Conservation (phyloP, 2,329 filamentous ascomycete species). For the Biscogniauxia sp. region DNA sequence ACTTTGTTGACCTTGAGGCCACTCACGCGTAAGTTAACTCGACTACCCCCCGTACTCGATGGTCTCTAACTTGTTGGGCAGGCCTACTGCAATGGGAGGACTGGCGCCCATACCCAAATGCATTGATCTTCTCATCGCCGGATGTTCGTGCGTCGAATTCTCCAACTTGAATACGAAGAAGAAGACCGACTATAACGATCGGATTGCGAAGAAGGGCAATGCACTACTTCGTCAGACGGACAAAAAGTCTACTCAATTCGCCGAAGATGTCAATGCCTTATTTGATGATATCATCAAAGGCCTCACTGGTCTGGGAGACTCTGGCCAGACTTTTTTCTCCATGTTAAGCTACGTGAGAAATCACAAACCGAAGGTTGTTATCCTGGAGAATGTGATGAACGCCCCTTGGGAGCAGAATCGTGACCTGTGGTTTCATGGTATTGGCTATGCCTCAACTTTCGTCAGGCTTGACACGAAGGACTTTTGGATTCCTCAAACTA, state of each 20-base stretch:
- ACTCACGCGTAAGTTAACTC: conserved; percentile 42
- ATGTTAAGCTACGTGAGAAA: conserved; percentile 56
- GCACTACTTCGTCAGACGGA: conserved; percentile 10
- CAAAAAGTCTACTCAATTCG: neutral
- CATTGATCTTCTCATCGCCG: conserved; percentile 66
- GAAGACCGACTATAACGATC: conserved; percentile 3
- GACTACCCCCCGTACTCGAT: neutral
- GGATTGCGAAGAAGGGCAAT: conserved; percentile 38
- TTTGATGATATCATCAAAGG: conserved; percentile 52
- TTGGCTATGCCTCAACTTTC: conserved; percentile 55
- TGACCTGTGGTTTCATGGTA: conserved; percentile 35
- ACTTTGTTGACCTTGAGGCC: conserved; percentile 43
- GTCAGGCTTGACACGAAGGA: conserved; percentile 64
- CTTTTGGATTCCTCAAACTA: conserved; percentile 71
- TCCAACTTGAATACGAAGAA: conserved; percentile 58
- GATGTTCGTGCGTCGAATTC: conserved; percentile 75
- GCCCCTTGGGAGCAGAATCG: conserved; percentile 58
- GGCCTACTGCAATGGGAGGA: conserved; percentile 66
- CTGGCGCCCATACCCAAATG: conserved; percentile 52
- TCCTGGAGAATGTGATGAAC: conserved; percentile 68
- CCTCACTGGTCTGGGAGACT: conserved; percentile 62
- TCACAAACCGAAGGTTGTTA: conserved; percentile 59
- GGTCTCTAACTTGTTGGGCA: conserved; percentile 27
- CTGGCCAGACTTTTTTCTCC: conserved; percentile 61
- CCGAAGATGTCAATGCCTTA: conserved; percentile 7